Evolutionary conservation across 202 grass and related monocot species (phyloP).

Genomic region (Brachypodium distachyon): DNA sequence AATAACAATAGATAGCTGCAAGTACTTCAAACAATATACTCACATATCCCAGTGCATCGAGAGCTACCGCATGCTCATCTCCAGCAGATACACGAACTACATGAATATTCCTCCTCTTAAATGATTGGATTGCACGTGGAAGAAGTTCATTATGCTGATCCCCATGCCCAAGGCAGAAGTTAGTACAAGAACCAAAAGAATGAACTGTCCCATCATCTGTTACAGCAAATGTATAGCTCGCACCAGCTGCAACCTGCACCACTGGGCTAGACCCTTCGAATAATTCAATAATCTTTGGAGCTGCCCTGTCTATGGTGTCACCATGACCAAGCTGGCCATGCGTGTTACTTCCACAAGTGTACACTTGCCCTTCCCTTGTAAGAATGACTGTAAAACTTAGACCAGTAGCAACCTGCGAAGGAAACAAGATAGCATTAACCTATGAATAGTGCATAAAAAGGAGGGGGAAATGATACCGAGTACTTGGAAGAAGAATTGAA

Average conservation of each 20-base stretch:
- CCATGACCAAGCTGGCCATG: conserved; percentile 98
- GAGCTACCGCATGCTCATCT: conserved; percentile 95
- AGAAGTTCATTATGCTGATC: conserved; percentile 88
- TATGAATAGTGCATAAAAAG: not conserved
- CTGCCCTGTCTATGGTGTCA: conserved; percentile 66
- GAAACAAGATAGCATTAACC: conserved; percentile 7
- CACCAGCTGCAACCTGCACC: conserved; percentile 88
- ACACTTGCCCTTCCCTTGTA: conserved; percentile 64
- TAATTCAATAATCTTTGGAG: conserved; percentile 55
- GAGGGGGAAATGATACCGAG: not conserved
- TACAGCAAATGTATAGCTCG: conserved; percentile 88
- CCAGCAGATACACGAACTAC: conserved; percentile 87
- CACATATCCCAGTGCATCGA: conserved; percentile 81
- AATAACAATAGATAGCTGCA: not conserved
- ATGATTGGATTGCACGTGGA: conserved; percentile 81
- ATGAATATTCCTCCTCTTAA: conserved; percentile 82
- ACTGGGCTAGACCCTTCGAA: conserved; percentile 54
- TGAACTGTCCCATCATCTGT: conserved; percentile 81
- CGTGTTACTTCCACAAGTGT: conserved; percentile 87
- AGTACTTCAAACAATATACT: conserved; percentile 16
- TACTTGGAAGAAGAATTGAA: not conserved
- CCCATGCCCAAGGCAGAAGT: conserved; percentile 94
- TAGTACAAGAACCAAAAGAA: conserved; percentile 89
- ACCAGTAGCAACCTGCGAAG: conserved; percentile 70
- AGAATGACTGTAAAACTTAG: conserved; percentile 89